Base-by-base conservation (phyloP, 352 stramenopile genomes). In the Phytophthora pseudosyringae region DNA sequence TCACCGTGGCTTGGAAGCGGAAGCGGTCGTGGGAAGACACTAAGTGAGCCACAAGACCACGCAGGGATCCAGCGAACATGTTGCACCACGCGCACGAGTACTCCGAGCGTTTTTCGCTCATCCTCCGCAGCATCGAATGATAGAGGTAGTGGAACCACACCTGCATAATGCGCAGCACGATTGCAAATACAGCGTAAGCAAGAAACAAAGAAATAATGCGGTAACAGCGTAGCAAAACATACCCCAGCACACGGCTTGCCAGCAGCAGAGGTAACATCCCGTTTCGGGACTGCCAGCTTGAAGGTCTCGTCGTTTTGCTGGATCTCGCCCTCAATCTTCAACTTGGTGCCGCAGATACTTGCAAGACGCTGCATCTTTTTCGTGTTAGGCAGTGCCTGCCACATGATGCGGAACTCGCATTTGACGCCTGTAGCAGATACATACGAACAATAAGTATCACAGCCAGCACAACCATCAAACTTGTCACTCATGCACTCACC, bases 131-230 rank as follows among this genome's bases (percentile, higher is more conserved):
- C 75, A 93, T 87, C 41, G 60, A 82, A 74, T 95, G 84, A 55
- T 93, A 95, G 11, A 95, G 75, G 55, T 83, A 95, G 61, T 95
- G 86, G 45, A 91, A 95, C 81, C 82, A 93, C 15, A 94, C 81
- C 82, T 93, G 44, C 9, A 66, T 3, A 56, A 52, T 3, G 13
- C 3, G 6, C 26, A 59, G 3, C 6, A 54, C 38, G 8, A 51
- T 44, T 28, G 21, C 15, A 15, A 53, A 45, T 31, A 50, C 4
- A 44, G 5, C 8, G 33, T 58, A 28, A 57, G 38, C n/a, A 28
- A 45, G 11, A 32, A 33, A 35, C 33, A 28, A 35, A 31, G n/a
- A 50, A 39, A 66, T 21, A 47, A 32, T 9, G 2, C 5, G 26
- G 16, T n/a, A 5, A 26, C 11, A 38, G 12, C 15, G 47, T 6